phyloP scores from a whole-genome alignment of 257 asterid genomes.

The Salvia rosmarinus region DNA sequence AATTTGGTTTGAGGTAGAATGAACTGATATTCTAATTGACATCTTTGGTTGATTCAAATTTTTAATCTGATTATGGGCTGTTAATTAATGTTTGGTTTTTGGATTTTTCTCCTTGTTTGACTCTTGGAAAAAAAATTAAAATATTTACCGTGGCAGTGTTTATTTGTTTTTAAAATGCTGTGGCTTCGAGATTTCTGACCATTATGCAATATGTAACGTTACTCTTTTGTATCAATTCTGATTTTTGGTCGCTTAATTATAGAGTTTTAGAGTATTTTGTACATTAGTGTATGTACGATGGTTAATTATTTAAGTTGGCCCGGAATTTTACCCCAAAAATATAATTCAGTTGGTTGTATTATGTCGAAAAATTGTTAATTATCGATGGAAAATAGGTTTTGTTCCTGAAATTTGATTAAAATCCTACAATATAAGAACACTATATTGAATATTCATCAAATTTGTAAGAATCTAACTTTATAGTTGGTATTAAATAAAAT shows the following conservation, averaged over 20 bases:
- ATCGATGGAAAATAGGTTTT: background rate
- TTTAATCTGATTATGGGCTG: constrained; percentile 24
- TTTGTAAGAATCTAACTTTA: background rate
- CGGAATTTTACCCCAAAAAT: background rate
- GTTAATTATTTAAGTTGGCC: background rate
- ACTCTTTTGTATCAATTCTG: constrained; percentile 9
- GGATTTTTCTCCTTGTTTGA: constrained; percentile 33
- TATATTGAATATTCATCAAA: too few species aligned
- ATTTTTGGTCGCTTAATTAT: background rate
- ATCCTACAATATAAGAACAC: too few species aligned
- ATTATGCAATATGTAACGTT: constrained; percentile 34
- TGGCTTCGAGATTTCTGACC: constrained; percentile 31
- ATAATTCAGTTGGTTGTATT: background rate
- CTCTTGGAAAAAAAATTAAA: constrained; percentile 10
- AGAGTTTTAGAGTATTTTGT: background rate
- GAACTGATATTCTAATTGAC: constrained; percentile 32
- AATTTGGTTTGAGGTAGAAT: constrained; percentile 35
- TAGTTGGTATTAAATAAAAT: background rate
- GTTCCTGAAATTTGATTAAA: too few species aligned
- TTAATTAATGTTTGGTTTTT: background rate
- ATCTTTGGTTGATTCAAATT: background rate
- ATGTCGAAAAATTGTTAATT: background rate
- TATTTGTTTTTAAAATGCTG: background rate
- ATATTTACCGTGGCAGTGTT: constrained; percentile 18
- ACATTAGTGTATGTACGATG: background rate